Base-by-base conservation (phyloP, 2,329 filamentous ascomycete species). In the Knoxdaviesia capensis region DNA sequence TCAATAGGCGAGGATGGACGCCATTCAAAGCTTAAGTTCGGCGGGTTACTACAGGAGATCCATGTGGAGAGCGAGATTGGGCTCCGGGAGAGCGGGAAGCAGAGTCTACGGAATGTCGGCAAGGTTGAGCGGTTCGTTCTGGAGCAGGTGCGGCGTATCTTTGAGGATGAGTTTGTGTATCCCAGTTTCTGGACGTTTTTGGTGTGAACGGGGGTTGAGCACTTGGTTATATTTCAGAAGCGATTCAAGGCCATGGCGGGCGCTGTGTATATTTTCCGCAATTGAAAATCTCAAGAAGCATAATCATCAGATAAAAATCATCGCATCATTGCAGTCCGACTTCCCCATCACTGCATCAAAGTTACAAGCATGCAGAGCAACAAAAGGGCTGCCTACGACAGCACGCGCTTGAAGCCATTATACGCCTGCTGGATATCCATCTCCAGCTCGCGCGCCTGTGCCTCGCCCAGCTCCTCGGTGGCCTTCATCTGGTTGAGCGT, bases 111-210 rank as follows among this genome's bases (percentile, higher is more conserved):
- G 68, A 98, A 98, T 57, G 88, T 98, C 40, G 88, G 90, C 45
- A 98, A 98, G 66, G 90, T 98, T 44, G 90, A 98, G 64, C 81
- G 85, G 52, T 98, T 98, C 57, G 85, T 98, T 44, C 68, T 98
- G 45, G 88, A 96, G 57, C 88, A 96, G 60, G 90, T 98, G 47
- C 77, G 88, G 55, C 74, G 86, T 54, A 96, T 98, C 51, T 96
- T 98, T 54, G 90, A 98, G 60, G 90, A 96, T 56, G 90, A 98
- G 58, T 90, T 96, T 62, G 87, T 96, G 47, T 96, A 93, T 62
- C 90, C 90, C 38, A 94, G 87, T 59, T 96, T 92, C 60, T 96
- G 88, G 87, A 96, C 88, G 1, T 94, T 96, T 58, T 63, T 98
- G 52, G 79, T 96, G 38, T 94, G 60, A 29, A 29, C 20, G 20